Conservation (phyloP, 1,284 basidiomycete genomes). For the Sporisorium exsertum region DNA sequence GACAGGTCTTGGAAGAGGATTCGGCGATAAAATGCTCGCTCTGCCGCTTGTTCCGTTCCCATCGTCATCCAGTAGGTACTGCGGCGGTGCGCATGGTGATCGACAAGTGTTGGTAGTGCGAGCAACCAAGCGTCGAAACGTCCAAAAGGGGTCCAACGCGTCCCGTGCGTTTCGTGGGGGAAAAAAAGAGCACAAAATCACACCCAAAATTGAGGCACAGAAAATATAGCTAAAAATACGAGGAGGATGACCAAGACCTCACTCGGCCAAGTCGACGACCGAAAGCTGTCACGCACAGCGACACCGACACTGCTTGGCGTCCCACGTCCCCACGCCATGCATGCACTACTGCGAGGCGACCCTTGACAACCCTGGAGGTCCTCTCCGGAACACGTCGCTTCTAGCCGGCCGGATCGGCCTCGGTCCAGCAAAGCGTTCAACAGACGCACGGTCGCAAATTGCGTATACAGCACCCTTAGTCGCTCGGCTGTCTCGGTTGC, state of each 20-base stretch:
- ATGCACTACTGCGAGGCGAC: no score
- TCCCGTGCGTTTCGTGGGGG: no score
- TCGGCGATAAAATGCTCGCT: slow-evolving; percentile 46
- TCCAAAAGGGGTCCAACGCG: not conserved
- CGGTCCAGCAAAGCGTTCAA: not conserved
- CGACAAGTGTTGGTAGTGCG: slow-evolving; percentile 3
- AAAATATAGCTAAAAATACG: not conserved
- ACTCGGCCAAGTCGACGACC: no score
- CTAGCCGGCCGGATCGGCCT: not conserved
- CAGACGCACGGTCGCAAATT: no score
- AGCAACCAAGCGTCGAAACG: not conserved
- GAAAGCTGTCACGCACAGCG: not conserved
- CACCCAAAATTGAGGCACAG: not conserved
- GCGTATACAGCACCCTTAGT: no score
- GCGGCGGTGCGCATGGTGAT: not conserved
- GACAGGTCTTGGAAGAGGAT: slow-evolving; percentile 46
- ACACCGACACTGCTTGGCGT: not conserved
- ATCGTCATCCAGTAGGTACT: not conserved
- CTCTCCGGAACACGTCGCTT: not conserved
- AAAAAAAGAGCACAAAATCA: not conserved
- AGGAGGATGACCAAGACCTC: not conserved
- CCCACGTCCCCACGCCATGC: not conserved
- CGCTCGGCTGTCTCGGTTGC: no score
- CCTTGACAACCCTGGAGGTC: no score
- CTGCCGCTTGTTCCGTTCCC: slow-evolving; percentile 16